Evolutionary conservation across 371 early-diverging fungal genomes (phyloP).

Genomic region (Entomophthora muscae): DNA sequence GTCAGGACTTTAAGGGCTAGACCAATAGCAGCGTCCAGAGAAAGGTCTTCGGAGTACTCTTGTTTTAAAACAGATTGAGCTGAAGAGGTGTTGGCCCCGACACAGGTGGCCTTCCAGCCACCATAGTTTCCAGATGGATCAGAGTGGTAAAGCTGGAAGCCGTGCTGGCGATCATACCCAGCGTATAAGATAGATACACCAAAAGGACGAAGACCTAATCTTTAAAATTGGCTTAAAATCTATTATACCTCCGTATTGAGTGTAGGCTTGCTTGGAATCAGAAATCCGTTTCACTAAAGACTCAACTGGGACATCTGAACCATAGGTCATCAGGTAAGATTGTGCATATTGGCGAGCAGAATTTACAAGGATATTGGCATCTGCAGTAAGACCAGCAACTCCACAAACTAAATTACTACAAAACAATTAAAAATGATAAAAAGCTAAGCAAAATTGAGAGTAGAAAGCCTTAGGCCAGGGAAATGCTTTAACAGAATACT

Average conservation of each 20-base stretch:
- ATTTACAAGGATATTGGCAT: constrained; percentile 93
- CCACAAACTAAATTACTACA: constrained; percentile 76
- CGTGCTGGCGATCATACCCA: constrained; percentile 77
- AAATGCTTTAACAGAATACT: constrained; percentile 10
- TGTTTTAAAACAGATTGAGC: constrained; percentile 87
- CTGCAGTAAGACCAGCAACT: constrained; percentile 97
- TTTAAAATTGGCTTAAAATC: not conserved
- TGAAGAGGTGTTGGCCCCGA: constrained; percentile 86
- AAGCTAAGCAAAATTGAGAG: constrained; percentile 1
- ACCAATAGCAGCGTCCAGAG: constrained; percentile 70
- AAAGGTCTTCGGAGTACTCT: constrained; percentile 81
- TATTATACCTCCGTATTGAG: constrained; percentile 80
- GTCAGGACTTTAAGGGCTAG: constrained; percentile 82
- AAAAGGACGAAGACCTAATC: constrained; percentile 84
- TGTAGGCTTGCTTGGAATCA: constrained; percentile 96
- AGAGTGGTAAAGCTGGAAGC: constrained; percentile 94
- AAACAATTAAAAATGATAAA: constrained; percentile 2
- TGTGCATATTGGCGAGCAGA: constrained; percentile 81
- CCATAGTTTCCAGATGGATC: constrained; percentile 98
- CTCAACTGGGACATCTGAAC: constrained; percentile 80
- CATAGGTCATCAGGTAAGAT: constrained; percentile 70
- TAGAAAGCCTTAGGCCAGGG: too few species aligned
- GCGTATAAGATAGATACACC: constrained; percentile 97
- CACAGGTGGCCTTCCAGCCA: constrained; percentile 97
- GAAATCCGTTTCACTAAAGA: constrained; percentile 88